A percentile compares a stretch with the other conserved stretches of the same genome.
Conservation (phyloP, 768 basidiomycete species). For the Serendipita sp. region DNA sequence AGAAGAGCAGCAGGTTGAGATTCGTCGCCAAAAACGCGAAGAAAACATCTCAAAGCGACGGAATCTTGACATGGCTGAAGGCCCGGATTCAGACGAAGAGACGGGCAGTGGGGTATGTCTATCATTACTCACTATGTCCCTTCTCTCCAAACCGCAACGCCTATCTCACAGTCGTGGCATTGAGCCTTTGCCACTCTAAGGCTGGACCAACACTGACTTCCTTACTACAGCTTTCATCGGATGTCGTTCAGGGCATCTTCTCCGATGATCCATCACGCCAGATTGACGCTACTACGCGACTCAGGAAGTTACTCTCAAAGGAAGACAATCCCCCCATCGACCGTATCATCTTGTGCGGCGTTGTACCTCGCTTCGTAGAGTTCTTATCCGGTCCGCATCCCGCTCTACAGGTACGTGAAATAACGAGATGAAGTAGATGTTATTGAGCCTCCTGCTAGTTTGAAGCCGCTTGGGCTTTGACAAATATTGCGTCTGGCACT, state of each 20-base stretch:
- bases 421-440: not conserved
- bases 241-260: constrained; percentile 89
- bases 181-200: not conserved
- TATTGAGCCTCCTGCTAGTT: constrained; percentile 35
- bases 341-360: constrained; percentile 85
- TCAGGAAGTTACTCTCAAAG: constrained; percentile 96
- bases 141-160: no score
- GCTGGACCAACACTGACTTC: not conserved
- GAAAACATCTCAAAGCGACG: constrained; percentile 97
- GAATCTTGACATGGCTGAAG: constrained; percentile 66
- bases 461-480: constrained; percentile 95
- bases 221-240: constrained; percentile 56
- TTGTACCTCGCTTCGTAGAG: constrained; percentile 92
- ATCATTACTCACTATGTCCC: not conserved
- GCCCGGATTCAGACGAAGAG: constrained; percentile 86
- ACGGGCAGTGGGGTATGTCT: constrained; percentile 26
- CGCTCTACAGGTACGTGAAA: constrained; percentile 25
- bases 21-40: constrained; percentile 93
- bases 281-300: constrained; percentile 92
- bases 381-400: constrained; percentile 48
- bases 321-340: constrained; percentile 99
- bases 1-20: constrained; percentile 98
- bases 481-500: constrained; percentile 95
- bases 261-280: constrained; percentile 83
- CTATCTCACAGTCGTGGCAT: not conserved